Percentiles rank a stretch among this genome's conserved stretches.
Conservation (phyloP, 2,329 filamentous ascomycete genomes). For the Thelonectria blattea region DNA sequence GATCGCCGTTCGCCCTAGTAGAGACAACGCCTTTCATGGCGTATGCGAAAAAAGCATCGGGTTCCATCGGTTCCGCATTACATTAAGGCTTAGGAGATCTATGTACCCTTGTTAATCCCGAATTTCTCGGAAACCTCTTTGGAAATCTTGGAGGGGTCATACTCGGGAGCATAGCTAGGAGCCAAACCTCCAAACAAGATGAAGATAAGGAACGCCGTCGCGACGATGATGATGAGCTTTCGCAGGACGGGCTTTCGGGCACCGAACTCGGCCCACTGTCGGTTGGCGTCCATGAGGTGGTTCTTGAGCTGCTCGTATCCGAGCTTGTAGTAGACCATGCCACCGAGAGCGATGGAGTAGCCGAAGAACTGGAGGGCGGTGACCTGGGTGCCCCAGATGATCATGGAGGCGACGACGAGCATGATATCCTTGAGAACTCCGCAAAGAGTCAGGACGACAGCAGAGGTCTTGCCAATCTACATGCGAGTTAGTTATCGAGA, state of each 20-base stretch:
- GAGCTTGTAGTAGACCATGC: conserved; percentile 84
- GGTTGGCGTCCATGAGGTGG: conserved; percentile 73
- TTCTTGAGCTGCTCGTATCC: conserved; percentile 83
- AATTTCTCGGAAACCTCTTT: conserved; percentile 57
- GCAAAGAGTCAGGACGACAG: conserved; percentile 83
- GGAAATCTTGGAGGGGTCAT: conserved; percentile 58
- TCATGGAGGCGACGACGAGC: conserved; percentile 78
- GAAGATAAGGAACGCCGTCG: conserved; percentile 69
- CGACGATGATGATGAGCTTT: conserved; percentile 74
- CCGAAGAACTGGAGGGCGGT: conserved; percentile 80
- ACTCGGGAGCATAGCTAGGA: conserved; percentile 63
- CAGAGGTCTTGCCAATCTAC: conserved; percentile 87
- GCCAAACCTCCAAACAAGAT: conserved; percentile 72
- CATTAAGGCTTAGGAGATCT: conserved; percentile 26
- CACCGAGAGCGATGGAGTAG: conserved; percentile 78
- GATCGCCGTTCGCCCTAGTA: conserved; percentile 42
- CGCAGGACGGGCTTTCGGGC: conserved; percentile 76
- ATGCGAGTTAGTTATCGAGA: conserved; percentile 34
- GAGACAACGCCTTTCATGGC: conserved; percentile 34
- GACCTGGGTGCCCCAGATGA: conserved; percentile 81
- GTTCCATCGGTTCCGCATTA: conserved; percentile 22
- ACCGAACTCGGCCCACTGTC: conserved; percentile 88
- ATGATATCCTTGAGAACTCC: conserved; percentile 89
- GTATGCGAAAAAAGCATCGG: conserved; percentile 20
- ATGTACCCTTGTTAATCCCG: conserved; percentile 45